phyloP scores from a whole-genome alignment of 1,139 yeast species.

The Sugiyamaella castrensis region DNA sequence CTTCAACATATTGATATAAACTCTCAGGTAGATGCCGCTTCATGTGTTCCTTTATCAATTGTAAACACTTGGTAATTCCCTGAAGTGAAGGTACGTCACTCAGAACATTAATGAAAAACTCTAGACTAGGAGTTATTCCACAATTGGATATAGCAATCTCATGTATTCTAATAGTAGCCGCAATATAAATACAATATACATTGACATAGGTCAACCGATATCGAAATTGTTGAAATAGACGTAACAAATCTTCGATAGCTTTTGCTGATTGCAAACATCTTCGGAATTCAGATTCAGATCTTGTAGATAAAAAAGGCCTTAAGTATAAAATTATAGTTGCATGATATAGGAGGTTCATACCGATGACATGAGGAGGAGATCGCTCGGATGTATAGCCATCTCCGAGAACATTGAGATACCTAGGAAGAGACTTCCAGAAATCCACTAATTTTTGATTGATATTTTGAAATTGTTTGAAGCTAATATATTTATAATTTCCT shows the following conservation, averaged over 20 bases:
- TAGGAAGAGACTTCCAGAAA: slow-evolving; percentile 13
- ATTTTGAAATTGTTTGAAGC: slow-evolving; percentile 8
- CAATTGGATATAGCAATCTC: slow-evolving; percentile 12
- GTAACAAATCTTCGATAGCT: slow-evolving; percentile 15
- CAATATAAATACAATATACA: slow-evolving; percentile 15
- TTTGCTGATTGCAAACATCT: slow-evolving; percentile 14
- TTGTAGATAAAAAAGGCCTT: slow-evolving; percentile 9
- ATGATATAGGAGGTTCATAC: slow-evolving; percentile 15
- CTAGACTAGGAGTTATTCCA: slow-evolving; percentile 15
- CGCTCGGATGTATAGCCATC: slow-evolving; percentile 15
- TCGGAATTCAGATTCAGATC: slow-evolving; percentile 9
- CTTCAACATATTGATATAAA: slow-evolving; percentile 10
- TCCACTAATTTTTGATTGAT: slow-evolving; percentile 6
- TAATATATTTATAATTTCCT: slow-evolving; percentile 9
- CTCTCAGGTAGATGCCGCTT: slow-evolving; percentile 6
- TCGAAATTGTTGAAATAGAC: slow-evolving; percentile 10
- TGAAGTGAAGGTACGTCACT: slow-evolving; percentile 11
- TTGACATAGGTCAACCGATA: slow-evolving; percentile 10
- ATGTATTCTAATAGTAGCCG: slow-evolving; percentile 14
- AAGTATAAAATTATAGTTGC: slow-evolving; percentile 12
- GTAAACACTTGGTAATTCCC: slow-evolving; percentile 11
- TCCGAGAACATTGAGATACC: slow-evolving; percentile 14
- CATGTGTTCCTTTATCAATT: slow-evolving; percentile 11
- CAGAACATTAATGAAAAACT: slow-evolving; percentile 12
- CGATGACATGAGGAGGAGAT: slow-evolving; percentile 13